Conservation (phyloP, 1,139 yeast species). For the Nakaseomyces nivariensis region DNA sequence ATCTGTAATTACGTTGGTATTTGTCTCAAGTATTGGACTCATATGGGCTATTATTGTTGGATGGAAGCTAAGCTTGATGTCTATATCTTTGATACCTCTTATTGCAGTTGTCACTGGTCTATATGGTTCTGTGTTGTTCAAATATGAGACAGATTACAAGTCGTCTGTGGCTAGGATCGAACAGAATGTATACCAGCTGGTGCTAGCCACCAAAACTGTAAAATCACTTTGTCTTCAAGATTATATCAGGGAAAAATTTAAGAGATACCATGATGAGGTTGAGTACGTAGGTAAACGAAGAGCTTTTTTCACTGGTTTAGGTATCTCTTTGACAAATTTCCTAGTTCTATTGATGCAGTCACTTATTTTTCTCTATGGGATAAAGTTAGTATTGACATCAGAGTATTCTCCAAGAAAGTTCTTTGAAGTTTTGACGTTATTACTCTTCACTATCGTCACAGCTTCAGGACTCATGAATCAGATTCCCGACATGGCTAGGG, state of each 20-base stretch:
- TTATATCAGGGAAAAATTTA: conserved; percentile 38
- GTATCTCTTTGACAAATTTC: conserved; percentile 48
- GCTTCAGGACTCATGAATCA: conserved; percentile 51
- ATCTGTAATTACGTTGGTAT: conserved; percentile 41
- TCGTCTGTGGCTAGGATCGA: conserved; percentile 46
- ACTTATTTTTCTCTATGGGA: conserved; percentile 64
- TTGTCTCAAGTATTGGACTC: conserved; percentile 50
- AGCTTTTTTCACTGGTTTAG: conserved; percentile 46
- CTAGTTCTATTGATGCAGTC: conserved; percentile 56
- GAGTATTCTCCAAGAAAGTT: conserved; percentile 49
- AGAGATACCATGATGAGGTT: conserved; percentile 26
- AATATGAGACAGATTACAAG: conserved; percentile 52
- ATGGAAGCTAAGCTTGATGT: conserved; percentile 80
- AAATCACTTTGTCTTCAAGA: conserved; percentile 43
- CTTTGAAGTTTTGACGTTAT: conserved; percentile 59
- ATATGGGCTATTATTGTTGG: conserved; percentile 74
- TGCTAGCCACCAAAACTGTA: conserved; percentile 55
- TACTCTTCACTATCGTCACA: conserved; percentile 62
- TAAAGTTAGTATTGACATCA: conserved; percentile 48
- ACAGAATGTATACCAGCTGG: conserved; percentile 46
- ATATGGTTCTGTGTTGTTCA: conserved; percentile 44
- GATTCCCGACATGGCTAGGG: conserved; percentile 70
- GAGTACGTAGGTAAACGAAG: conserved; percentile 36
- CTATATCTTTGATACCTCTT: conserved; percentile 61
- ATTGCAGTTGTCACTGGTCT: conserved; percentile 42